Conservation (phyloP, 768 basidiomycete species). For the Suillus occidentalis region DNA sequence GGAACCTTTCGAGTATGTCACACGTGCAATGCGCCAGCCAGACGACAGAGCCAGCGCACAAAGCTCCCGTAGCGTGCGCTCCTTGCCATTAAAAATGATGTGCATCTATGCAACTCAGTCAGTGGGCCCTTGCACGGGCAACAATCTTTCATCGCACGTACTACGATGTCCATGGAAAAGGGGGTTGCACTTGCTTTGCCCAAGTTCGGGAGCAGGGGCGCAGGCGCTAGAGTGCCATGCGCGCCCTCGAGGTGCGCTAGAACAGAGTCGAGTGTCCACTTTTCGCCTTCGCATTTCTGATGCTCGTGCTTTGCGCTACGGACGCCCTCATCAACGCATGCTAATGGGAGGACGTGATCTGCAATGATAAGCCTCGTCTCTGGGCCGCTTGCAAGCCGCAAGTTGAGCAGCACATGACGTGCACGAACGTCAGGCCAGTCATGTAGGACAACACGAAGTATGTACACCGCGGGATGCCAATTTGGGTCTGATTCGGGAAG, state of each 20-base stretch:
- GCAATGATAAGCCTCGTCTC: conserved; percentile 66
- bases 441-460: conserved; percentile 71
- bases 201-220: conserved; percentile 69
- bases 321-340: conserved; percentile 54
- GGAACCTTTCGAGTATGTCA: conserved; percentile 58
- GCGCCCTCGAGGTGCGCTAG: conserved; percentile 51
- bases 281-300: conserved; percentile 13
- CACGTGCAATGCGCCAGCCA: conserved; percentile 62
- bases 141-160: conserved; percentile 26
- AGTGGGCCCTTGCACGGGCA: conserved; percentile 4
- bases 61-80: conserved; percentile 67
- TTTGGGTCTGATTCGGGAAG: conserved; percentile 30
- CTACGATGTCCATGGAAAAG: conserved; percentile 72
- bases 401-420: conserved; percentile 42
- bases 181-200: conserved; percentile 68
- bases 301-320: conserved; percentile 13
- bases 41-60: conserved; percentile 51
- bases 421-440: conserved; percentile 74
- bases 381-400: conserved; percentile 37
- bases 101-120: conserved; percentile 52
- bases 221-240: conserved; percentile 51
- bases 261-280: conserved; percentile 28
- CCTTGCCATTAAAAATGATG: conserved; percentile 64
- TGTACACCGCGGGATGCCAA: conserved; percentile 57
- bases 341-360: conserved; percentile 69